A percentile compares a stretch with the other conserved stretches of the same genome.
phyloP scores from a whole-genome alignment of 495 filamentous ascomycete genomes.

The Thermothielavioides terrestris region DNA sequence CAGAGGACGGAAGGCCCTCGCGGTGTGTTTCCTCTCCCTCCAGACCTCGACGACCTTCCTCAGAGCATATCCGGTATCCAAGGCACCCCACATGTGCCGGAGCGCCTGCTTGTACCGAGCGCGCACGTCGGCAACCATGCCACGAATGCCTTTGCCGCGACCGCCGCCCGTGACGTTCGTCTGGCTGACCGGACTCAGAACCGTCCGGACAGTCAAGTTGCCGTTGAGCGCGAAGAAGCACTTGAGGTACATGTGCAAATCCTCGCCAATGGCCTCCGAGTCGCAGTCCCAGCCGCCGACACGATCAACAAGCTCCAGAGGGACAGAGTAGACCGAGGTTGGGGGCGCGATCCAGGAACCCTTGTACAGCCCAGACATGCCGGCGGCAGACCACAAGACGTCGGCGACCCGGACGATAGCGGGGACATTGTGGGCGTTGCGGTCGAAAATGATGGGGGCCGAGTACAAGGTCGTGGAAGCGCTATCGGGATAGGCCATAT shows the following conservation, averaged over 20 bases:
- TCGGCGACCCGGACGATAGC: slow-evolving; percentile 60
- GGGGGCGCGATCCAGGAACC: slow-evolving; percentile 53
- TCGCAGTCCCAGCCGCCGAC: slow-evolving; percentile 61
- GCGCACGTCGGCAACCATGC: slow-evolving; percentile 42
- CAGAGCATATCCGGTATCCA: slow-evolving; percentile 56
- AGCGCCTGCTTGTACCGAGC: slow-evolving; percentile 59
- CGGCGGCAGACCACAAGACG: slow-evolving; percentile 56
- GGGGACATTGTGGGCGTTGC: slow-evolving; percentile 57
- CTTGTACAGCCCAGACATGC: slow-evolving; percentile 55
- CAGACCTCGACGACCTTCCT: slow-evolving; percentile 40
- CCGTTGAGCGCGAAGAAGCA: slow-evolving; percentile 64
- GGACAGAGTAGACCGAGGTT: slow-evolving; percentile 61
- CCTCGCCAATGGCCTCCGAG: slow-evolving; percentile 60
- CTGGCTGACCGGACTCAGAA: slow-evolving; percentile 57
- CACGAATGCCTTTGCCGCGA: slow-evolving; percentile 38
- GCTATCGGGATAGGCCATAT: slow-evolving; percentile 45
- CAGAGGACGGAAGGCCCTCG: slow-evolving; percentile 43
- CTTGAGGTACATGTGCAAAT: slow-evolving; percentile 67
- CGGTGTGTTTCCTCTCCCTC: slow-evolving; percentile 42
- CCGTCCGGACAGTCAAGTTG: slow-evolving; percentile 45
- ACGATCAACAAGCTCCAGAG: slow-evolving; percentile 51
- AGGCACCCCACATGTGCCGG: slow-evolving; percentile 64
- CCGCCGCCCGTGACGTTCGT: slow-evolving; percentile 54
- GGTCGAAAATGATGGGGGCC: slow-evolving; percentile 64
- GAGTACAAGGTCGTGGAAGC: slow-evolving; percentile 52